phyloP scores from a whole-genome alignment of 495 filamentous ascomycete species.

The Sphaerosporella brunnea region DNA sequence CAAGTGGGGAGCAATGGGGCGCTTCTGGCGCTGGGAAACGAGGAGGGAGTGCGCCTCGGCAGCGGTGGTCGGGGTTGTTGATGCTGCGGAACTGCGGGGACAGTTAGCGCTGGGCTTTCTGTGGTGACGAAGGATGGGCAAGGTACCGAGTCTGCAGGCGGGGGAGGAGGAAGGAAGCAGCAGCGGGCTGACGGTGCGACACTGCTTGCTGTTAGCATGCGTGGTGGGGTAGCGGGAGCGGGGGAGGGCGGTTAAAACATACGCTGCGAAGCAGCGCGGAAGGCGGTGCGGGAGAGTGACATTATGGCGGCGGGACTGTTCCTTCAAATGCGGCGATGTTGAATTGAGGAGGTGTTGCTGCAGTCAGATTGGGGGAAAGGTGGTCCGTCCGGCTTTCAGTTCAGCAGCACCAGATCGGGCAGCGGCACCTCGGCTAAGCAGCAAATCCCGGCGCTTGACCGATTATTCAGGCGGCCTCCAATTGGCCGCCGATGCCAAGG shows the following conservation, averaged over 20 bases:
- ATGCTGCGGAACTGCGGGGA: constrained; percentile 11
- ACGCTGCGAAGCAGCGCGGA: constrained; percentile 14
- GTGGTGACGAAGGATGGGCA: background rate
- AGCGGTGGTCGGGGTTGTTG: constrained; percentile 21
- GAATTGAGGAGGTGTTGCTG: constrained; percentile 1
- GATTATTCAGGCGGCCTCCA: background rate
- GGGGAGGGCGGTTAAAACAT: constrained; percentile 7
- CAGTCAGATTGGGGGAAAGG: background rate
- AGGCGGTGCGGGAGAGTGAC: constrained; percentile 12
- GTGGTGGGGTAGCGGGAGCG: background rate
- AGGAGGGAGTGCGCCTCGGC: constrained; percentile 50
- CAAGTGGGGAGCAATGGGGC: constrained; percentile 79
- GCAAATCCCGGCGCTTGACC: background rate
- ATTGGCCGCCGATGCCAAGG: background rate
- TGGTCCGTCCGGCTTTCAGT: background rate
- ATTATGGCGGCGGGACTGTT: constrained; percentile 7
- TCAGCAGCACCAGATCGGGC: background rate
- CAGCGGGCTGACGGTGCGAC: background rate
- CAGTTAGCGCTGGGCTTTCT: background rate
- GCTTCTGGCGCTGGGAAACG: constrained; percentile 60
- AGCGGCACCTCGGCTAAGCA: constrained; percentile 1
- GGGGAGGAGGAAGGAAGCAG: background rate
- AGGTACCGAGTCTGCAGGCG: constrained; percentile 3
- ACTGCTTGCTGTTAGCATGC: constrained; percentile 3
- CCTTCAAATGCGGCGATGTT: background rate